Evolutionary conservation across 306 rosid genomes (phyloP).

Genomic region (Nissolia schottii): DNA sequence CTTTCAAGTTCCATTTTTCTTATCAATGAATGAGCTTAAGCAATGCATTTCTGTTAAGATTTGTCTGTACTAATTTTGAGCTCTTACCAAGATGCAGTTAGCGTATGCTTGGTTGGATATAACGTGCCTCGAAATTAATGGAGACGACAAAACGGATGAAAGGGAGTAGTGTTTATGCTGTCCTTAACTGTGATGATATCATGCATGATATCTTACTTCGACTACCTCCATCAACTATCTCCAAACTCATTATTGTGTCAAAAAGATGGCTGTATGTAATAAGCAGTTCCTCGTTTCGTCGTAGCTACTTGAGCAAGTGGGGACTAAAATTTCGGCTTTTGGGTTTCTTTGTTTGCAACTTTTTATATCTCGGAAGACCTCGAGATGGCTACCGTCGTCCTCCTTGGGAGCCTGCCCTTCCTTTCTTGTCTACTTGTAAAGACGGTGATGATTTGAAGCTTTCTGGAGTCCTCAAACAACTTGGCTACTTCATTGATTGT

Average conservation of each 20-base stretch:
- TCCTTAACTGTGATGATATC: slow-evolving; percentile 62
- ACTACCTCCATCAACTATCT: slow-evolving; percentile 53
- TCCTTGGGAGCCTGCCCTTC: slow-evolving; percentile 61
- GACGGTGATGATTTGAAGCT: slow-evolving; percentile 67
- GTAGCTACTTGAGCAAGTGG: slow-evolving; percentile 44
- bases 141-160: slow-evolving; percentile 38
- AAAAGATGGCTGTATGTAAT: slow-evolving; percentile 64
- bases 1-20: neutral
- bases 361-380: slow-evolving; percentile 56
- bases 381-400: slow-evolving; percentile 57
- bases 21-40: slow-evolving; percentile 3
- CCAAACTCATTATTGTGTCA: slow-evolving; percentile 43
- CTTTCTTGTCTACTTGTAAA: slow-evolving; percentile 60
- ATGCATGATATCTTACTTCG: slow-evolving; percentile 59
- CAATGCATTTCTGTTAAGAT: neutral
- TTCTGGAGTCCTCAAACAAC: slow-evolving; percentile 51
- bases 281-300: slow-evolving; percentile 50
- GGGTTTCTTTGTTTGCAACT: slow-evolving; percentile 72
- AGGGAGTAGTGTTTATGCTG: slow-evolving; percentile 33
- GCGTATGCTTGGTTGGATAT: slow-evolving; percentile 28
- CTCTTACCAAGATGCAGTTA: slow-evolving; percentile 13
- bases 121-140: slow-evolving; percentile 21
- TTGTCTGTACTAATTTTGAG: neutral
- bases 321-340: slow-evolving; percentile 43
- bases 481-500: slow-evolving; percentile 68